These are phyloP conservation scores for Aspergillus hiratsukae DNA, from an alignment of 2,329 filamentous ascomycete genomes.

Conservation along the genomic window DNA sequence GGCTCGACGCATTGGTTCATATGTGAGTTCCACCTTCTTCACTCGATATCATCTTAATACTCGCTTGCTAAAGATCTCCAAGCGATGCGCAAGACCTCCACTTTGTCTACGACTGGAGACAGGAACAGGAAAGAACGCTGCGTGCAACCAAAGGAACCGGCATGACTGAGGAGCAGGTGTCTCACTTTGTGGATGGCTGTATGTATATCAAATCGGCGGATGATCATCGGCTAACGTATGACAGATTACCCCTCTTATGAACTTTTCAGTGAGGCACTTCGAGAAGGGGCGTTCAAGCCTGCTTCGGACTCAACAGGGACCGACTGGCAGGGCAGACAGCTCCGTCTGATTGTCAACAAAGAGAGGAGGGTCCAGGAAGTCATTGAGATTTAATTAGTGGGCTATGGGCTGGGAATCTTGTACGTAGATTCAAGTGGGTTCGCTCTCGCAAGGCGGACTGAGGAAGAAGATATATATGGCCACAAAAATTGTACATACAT, in stretches of 20 bases:
- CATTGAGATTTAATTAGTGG: constrained; percentile 42
- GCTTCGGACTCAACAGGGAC: constrained; percentile 10
- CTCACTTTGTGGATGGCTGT: constrained; percentile 68
- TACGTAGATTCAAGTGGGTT: background rate
- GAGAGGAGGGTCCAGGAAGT: constrained; percentile 58
- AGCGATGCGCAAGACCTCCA: constrained; percentile 65
- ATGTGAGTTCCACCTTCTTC: constrained; percentile 42
- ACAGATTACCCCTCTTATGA: constrained; percentile 67
- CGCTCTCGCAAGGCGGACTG: background rate
- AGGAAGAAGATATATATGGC: background rate
- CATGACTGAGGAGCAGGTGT: constrained; percentile 78
- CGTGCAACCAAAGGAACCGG: constrained; percentile 63
- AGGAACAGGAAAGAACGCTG: constrained; percentile 72
- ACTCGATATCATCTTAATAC: background rate
- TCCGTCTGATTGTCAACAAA: constrained; percentile 58
- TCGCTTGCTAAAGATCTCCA: background rate
- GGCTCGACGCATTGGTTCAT: constrained; percentile 61
- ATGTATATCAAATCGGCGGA: constrained; percentile 21
- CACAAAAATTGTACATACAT: background rate
- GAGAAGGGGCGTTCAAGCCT: constrained; percentile 53
- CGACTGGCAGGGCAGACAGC: constrained; percentile 50
- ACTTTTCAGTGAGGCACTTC: constrained; percentile 58
- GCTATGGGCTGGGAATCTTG: background rate
- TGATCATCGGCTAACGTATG: background rate
- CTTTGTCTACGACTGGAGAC: constrained; percentile 80